Conservation (phyloP, 768 basidiomycete genomes). For the Suillus discolor region DNA sequence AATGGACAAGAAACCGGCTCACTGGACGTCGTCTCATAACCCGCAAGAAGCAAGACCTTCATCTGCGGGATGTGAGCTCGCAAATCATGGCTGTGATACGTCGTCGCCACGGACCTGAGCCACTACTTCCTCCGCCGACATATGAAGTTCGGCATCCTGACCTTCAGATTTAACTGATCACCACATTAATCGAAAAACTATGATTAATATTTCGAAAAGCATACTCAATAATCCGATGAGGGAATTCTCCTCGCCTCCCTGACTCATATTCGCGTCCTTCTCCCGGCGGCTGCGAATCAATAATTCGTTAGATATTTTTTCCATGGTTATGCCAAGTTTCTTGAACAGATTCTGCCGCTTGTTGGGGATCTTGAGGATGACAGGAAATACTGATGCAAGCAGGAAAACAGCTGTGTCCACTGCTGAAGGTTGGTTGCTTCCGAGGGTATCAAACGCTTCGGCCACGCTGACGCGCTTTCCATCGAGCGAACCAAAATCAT, state of each 20-base stretch:
- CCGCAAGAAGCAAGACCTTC: not conserved
- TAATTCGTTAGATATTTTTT: not conserved
- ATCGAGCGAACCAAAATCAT: conserved; percentile 56
- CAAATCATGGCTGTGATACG: not conserved
- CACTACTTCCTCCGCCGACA: not conserved
- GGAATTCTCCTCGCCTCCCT: not conserved
- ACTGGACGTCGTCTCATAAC: not conserved
- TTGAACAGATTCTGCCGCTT: not conserved
- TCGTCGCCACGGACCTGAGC: not conserved
- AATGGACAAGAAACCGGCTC: not conserved
- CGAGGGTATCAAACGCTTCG: conserved; percentile 42
- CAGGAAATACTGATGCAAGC: not conserved
- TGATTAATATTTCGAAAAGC: not conserved
- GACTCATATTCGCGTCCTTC: not conserved
- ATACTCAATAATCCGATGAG: not conserved
- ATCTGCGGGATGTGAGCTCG: not conserved
- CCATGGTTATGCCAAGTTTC: not conserved
- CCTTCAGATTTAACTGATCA: not conserved
- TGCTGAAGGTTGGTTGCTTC: conserved; percentile 22
- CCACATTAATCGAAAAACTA: not conserved
- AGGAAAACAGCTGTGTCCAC: conserved; percentile 22
- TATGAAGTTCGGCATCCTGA: not conserved
- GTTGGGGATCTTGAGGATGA: not conserved
- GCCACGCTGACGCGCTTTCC: conserved; percentile 46
- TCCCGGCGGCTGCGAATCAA: not conserved